Percentiles rank a stretch among this genome's conserved stretches.
phyloP scores from a whole-genome alignment of 441 rosid species.

The Croton laevigatus region DNA sequence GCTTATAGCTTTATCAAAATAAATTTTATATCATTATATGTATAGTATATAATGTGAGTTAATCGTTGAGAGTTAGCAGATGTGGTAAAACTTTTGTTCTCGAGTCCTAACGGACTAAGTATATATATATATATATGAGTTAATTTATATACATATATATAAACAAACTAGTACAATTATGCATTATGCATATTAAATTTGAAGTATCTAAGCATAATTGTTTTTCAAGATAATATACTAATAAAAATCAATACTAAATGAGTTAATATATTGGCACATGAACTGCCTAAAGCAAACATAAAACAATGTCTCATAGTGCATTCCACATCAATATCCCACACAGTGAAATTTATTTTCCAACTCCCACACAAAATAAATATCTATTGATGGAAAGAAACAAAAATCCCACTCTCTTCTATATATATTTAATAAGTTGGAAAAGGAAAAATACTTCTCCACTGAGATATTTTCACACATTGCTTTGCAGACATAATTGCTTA shows the following conservation, averaged over 20 bases:
- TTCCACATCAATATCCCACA: conserved; percentile 32
- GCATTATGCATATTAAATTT: not conserved
- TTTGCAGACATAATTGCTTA: not conserved
- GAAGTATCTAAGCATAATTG: not conserved
- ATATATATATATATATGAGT: too few relatives aligned
- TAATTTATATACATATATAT: not conserved
- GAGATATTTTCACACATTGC: not conserved
- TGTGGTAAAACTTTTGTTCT: too few relatives aligned
- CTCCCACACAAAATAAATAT: not conserved
- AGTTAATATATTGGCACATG: not conserved
- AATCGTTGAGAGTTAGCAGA: too few relatives aligned
- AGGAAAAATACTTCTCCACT: not conserved
- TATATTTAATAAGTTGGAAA: not conserved
- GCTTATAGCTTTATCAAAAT: not conserved
- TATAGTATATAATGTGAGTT: too few relatives aligned
- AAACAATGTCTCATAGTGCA: conserved; percentile 12
- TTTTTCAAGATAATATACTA: not conserved
- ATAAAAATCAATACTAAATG: not conserved
- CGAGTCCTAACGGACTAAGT: too few relatives aligned
- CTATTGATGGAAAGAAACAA: not conserved
- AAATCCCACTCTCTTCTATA: not conserved
- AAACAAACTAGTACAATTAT: not conserved
- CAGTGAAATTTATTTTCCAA: conserved; percentile 8
- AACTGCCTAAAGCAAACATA: not conserved
- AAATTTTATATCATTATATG: not conserved